Evolutionary conservation across 139 green algal genomes (phyloP), one percentile per base, ranked within the genome.

Genomic region (Tetraselmis chui): DNA sequence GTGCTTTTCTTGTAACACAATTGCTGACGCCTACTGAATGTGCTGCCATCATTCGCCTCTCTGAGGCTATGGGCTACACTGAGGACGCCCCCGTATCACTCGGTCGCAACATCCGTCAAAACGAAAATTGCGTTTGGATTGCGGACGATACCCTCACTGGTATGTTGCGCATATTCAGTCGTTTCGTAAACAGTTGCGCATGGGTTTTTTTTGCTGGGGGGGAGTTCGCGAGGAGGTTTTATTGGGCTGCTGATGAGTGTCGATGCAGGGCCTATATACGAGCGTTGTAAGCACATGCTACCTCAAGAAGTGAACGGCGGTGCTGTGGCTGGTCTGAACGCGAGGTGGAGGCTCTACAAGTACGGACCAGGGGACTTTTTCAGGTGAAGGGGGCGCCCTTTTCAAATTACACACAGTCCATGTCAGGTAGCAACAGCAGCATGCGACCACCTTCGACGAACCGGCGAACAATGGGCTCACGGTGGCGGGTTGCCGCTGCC

Each of bases 311-410:
- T 67, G 5, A 67, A 67, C 45, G 18, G 45, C 45, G 45, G 45
- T 18, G 45, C 45, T 25, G 45, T 77, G 26, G 74, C 74, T 18
- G 74, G 74, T 22, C 25, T 77, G 26, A 77, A 77, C 74, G 26
- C 74, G 5, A 77, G 74, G 74, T 77, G 74, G 74, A 22, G 74
- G 25, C 74, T 77, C 5, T 77, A 31, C 74, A 77, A 77, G 74
- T 77, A 77, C 18, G 25, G 74, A 2, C n/a, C 26, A 2, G 74
- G 2, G 74, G 26, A 29, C 18, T 18, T 77, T 28, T 29, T 28
- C 74, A 31, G 25, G 74, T 23, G 23, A 23, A 22, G 59, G 59
- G 59, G 23, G 59, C 23, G 59, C 23, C 59, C 59, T n/a, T 22
- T 22, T n/a, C 23, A n/a, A 75, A 75, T 23, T 75, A 75, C 22